Evolutionary conservation across 2,329 filamentous ascomycete species (phyloP).

Genomic region (Botrytis paeoniae): DNA sequence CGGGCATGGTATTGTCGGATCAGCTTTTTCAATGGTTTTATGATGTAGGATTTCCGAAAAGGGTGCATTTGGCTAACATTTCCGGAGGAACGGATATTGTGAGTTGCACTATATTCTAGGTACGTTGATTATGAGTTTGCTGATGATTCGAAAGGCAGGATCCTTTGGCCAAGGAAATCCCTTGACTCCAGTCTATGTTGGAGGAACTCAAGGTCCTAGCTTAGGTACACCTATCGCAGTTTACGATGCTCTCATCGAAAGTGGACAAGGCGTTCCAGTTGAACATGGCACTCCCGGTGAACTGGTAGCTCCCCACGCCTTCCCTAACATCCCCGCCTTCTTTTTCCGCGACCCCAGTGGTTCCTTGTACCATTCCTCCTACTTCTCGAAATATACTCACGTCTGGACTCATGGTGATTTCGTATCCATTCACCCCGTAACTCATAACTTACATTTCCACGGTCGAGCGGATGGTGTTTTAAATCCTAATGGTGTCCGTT

Average conservation of each 20-base stretch:
- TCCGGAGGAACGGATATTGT: background rate
- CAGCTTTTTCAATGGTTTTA: background rate
- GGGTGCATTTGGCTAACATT: background rate
- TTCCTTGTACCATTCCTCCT: background rate
- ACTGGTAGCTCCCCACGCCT: background rate
- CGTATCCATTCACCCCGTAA: background rate
- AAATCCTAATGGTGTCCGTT: conserved; percentile 75
- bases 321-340: background rate
- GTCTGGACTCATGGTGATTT: background rate
- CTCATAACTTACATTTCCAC: background rate
- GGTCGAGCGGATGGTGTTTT: conserved; percentile 70
- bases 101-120: background rate
- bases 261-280: background rate
- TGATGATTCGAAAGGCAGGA: background rate
- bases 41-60: background rate
- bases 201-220: background rate
- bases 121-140: background rate
- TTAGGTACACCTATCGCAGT: background rate
- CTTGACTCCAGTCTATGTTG: background rate
- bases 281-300: background rate
- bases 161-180: background rate
- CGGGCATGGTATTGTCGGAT: background rate
- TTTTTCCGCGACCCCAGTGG: background rate
- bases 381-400: background rate
- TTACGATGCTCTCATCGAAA: background rate